Conservation (phyloP, 345 rosid species). For the Gossypium sturtianum region DNA sequence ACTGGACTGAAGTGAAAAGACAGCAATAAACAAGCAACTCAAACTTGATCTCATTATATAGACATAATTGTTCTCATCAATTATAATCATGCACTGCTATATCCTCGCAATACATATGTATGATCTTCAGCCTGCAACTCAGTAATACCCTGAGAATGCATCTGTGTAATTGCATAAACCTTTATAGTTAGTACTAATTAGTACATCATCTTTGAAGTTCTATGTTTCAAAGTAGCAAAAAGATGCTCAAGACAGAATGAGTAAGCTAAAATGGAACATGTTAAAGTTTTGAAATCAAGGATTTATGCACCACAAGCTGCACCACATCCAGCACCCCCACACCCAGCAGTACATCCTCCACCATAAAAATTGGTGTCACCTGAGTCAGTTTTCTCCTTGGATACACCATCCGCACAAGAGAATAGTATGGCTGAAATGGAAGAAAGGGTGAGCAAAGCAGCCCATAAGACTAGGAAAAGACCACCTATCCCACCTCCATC, state of each 20-base stretch:
- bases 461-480: conserved; percentile 25
- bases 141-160: not conserved
- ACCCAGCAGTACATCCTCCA: conserved; percentile 41
- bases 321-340: conserved; percentile 40
- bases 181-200: not conserved
- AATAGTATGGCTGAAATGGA: conserved; percentile 43
- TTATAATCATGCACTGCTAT: not conserved
- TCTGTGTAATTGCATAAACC: not conserved
- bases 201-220: not conserved
- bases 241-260: not conserved
- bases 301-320: conserved; percentile 40
- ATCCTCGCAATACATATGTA: too few species aligned
- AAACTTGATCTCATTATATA: not conserved
- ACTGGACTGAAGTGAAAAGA: not conserved
- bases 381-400: conserved; percentile 24
- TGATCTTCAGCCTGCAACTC: not conserved
- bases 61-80: not conserved
- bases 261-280: not conserved
- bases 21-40: not conserved
- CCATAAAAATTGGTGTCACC: conserved; percentile 23
- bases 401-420: conserved; percentile 47
- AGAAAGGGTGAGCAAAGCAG: conserved; percentile 37
- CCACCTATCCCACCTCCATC: conserved; percentile 9
- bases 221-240: not conserved
- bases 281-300: not conserved